phyloP scores from a whole-genome alignment of 345 rosid species.

The Boechera divaricarpa region DNA sequence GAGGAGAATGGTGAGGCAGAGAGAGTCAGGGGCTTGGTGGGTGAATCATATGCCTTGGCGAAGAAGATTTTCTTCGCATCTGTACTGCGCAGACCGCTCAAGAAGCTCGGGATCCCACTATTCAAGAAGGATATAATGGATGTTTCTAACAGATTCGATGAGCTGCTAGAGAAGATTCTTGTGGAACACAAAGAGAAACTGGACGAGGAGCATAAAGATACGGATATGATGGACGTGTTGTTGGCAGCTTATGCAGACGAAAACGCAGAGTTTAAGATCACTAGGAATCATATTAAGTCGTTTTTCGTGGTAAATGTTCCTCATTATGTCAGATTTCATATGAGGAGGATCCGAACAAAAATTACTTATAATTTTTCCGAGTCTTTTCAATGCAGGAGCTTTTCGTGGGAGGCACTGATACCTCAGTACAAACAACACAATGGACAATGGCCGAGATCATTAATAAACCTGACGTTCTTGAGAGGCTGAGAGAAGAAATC shows the following conservation, averaged over 20 bases:
- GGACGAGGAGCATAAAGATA: background rate
- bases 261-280: slow-evolving; percentile 3
- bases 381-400: background rate
- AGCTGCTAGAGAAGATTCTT: slow-evolving; percentile 10
- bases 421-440: slow-evolving; percentile 9
- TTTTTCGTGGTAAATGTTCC: slow-evolving; percentile 14
- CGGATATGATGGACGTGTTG: slow-evolving; percentile 18
- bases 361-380: background rate
- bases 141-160: slow-evolving; percentile 8
- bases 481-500: slow-evolving; percentile 6
- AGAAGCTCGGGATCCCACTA: background rate
- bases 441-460: slow-evolving; percentile 16
- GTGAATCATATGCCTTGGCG: slow-evolving; percentile 1
- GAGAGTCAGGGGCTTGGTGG: background rate
- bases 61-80: slow-evolving; percentile 12
- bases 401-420: slow-evolving; percentile 10
- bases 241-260: slow-evolving; percentile 11
- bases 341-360: background rate
- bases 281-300: slow-evolving; percentile 2
- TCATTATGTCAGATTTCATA: background rate
- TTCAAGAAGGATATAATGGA: slow-evolving; percentile 6
- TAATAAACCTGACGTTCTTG: background rate
- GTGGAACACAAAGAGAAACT: slow-evolving; percentile 2
- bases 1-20: slow-evolving; percentile 18
- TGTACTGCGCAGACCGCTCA: slow-evolving; percentile 1